These are phyloP conservation scores for Neurospora africana DNA, from an alignment of 495 filamentous ascomycete species.

Conservation along the genomic window DNA sequence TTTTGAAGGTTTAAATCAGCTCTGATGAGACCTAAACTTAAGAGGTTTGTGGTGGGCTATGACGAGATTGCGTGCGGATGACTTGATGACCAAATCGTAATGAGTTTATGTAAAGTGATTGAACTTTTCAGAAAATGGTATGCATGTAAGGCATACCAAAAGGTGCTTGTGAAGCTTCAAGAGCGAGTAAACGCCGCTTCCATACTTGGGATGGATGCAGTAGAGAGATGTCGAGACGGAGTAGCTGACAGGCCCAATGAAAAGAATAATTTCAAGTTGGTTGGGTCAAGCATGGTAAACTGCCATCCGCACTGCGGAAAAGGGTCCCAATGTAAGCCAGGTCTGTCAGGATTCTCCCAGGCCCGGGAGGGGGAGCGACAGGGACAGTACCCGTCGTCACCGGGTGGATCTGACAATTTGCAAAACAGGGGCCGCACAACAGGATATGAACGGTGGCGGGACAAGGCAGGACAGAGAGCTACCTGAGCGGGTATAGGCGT, in stretches of 20 bases:
- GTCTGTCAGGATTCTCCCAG: not conserved
- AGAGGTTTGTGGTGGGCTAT: not conserved
- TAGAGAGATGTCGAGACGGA: slow-evolving; percentile 2
- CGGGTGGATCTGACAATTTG: not conserved
- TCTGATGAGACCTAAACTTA: not conserved
- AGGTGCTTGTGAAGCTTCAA: not conserved
- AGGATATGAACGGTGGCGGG: not conserved
- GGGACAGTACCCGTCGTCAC: not conserved
- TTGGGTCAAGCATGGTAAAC: not conserved
- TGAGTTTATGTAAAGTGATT: not conserved
- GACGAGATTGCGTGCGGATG: not conserved
- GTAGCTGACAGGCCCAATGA: slow-evolving; percentile 9
- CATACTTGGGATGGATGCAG: slow-evolving; percentile 6
- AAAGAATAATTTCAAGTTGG: not conserved
- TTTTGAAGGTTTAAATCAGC: not conserved
- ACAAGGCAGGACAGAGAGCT: not conserved
- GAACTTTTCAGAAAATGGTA: not conserved
- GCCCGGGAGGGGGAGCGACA: not conserved
- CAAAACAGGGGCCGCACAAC: not conserved
- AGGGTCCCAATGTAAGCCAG: not conserved
- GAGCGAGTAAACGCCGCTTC: slow-evolving; percentile 1
- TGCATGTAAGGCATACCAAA: not conserved
- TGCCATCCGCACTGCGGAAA: not conserved
- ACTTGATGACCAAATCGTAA: not conserved
- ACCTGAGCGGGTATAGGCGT: not conserved